Conservation (phyloP, 2,329 filamentous ascomycete species). For the Myriosclerotinia curreyana region DNA sequence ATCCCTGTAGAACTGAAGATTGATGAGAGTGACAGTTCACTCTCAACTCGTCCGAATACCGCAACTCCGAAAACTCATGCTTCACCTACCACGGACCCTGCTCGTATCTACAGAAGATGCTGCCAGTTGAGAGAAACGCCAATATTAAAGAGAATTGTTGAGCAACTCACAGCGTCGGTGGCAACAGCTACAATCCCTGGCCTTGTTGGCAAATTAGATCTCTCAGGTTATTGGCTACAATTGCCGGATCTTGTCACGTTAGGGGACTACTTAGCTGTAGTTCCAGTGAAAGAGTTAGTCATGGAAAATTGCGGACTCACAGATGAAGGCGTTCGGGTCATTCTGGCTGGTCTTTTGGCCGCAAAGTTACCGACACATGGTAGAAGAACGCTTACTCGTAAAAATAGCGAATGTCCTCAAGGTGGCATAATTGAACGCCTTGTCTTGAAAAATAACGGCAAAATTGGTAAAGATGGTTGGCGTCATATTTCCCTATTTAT, state of each 20-base stretch:
- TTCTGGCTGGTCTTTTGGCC: conserved; percentile 81
- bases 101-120: conserved; percentile 88
- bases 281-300: conserved; percentile 82
- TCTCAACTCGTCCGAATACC: conserved; percentile 35
- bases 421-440: conserved; percentile 82
- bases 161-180: conserved; percentile 74
- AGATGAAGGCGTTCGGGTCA: conserved; percentile 81
- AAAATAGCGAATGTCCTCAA: conserved; percentile 34
- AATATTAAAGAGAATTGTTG: conserved; percentile 85
- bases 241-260: conserved; percentile 81
- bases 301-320: conserved; percentile 83
- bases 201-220: conserved; percentile 76
- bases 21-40: conserved; percentile 59
- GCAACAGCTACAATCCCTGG: conserved; percentile 59
- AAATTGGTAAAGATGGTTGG: conserved; percentile 85
- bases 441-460: conserved; percentile 82
- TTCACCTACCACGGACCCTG: conserved; percentile 82
- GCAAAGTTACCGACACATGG: conserved; percentile 63
- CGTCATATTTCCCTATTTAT: conserved; percentile 85
- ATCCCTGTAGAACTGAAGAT: conserved; percentile 79
- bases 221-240: conserved; percentile 81
- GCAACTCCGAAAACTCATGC: conserved; percentile 53
- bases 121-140: conserved; percentile 92
- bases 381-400: conserved; percentile 26
- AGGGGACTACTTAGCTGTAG: conserved; percentile 89